Percentiles rank a stretch among this genome's conserved stretches.
phyloP scores from a whole-genome alignment of 176 grass and related monocot genomes.

The Aegilops tauschii region DNA sequence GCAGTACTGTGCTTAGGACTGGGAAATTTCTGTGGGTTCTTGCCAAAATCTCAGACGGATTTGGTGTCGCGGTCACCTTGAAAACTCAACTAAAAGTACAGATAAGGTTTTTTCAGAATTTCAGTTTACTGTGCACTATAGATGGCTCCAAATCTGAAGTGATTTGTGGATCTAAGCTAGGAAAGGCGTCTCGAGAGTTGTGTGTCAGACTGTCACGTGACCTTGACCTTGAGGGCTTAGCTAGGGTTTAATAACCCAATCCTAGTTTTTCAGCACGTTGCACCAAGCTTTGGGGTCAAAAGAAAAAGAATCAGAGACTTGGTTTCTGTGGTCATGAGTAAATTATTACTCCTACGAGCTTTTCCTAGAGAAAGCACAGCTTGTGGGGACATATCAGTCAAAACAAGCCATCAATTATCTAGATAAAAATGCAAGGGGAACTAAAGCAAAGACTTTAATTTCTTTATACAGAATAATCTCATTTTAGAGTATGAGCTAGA shows the following conservation, averaged over 20 bases:
- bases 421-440: neutral
- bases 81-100: neutral
- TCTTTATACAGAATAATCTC: neutral
- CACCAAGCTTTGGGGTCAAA: neutral
- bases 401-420: neutral
- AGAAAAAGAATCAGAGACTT: neutral
- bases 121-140: neutral
- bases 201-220: neutral
- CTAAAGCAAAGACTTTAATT: neutral
- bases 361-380: neutral
- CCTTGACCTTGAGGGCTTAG: conserved; percentile 51
- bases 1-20: neutral
- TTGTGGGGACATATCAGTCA: conserved; percentile 1
- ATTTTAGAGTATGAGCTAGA: neutral
- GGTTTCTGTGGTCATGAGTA: conserved; percentile 10
- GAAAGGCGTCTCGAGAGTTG: conserved; percentile 24
- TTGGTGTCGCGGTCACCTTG: neutral
- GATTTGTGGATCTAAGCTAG: conserved; percentile 21
- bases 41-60: neutral
- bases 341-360: neutral
- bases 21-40: neutral
- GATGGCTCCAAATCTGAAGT: neutral
- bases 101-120: too few relatives aligned
- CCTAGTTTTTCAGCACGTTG: conserved; percentile 31
- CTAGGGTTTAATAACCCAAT: conserved; percentile 45